Base-by-base conservation (phyloP, 441 rosid genomes). In the Jatropha multifida region DNA sequence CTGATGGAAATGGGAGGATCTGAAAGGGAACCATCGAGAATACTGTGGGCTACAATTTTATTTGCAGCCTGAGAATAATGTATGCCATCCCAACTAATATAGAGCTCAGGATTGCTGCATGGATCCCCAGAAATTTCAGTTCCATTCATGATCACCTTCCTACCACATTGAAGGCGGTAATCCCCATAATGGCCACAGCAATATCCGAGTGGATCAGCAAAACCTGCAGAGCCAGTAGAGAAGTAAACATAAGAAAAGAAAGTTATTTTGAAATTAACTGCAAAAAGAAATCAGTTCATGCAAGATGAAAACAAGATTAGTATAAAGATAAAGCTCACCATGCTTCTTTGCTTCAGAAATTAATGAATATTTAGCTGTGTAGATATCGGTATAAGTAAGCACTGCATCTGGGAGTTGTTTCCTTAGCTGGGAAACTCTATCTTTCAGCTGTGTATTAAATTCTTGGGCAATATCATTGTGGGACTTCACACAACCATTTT, bases 71-170 rank as follows among this genome's bases (percentile, higher is more conserved):
- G 78, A 0, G 92, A 61, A 81, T 88, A 92, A 78, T 90, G 93
- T 75, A 88, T 81, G 32, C 93, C 96, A 83, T 90, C 93, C 93
- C 94, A 89, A 79, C 90, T 90, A 56, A 91, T 78, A 72, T 84
- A 88, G 48, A 17, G 76, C 20, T 77, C 80, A 17, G 90, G 89
- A 72, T 85, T 61, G 61, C 77, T 68, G 68, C 98, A 92, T 2
- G 89, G 83, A 78, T 83, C 69, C 38, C 91, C 90, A 71, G 81
- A 88, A 51, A 83, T 79, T 86, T 70, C 86, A 51, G 94, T 88
- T 26, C 90, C 92, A 65, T 89, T 88, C 63, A 84, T 85, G 56
- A 78, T 76, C 48, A 86, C 84, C 76, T 84, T 85, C 71, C 83
- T 75, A 49, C 93, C 90, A 62, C 97, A 92, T 65, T 85, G 78